Conservation (phyloP, 1,284 basidiomycete species). For the Trichosporon coremiiforme region DNA sequence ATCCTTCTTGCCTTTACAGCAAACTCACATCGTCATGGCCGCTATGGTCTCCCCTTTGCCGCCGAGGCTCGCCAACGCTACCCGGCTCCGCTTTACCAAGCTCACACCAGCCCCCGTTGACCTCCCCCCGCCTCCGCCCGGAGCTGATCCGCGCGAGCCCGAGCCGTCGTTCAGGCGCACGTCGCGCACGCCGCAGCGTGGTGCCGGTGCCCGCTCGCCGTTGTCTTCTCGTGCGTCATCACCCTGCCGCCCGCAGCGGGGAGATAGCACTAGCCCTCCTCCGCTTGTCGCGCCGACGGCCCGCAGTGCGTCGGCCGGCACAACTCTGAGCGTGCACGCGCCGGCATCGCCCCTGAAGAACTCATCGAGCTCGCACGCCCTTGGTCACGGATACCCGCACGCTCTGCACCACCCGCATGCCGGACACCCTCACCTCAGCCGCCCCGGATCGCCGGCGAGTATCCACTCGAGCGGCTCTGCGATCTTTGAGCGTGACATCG, state of each 20-base stretch:
- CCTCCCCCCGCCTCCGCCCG: conserved; percentile 52
- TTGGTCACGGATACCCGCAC: conserved; percentile 23
- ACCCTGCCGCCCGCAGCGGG: conserved; percentile 30
- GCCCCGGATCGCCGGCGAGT: conserved; percentile 48
- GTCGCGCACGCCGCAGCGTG: conserved; percentile 44
- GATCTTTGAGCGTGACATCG: conserved; percentile 57
- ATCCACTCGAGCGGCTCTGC: conserved; percentile 53
- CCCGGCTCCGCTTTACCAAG: neutral
- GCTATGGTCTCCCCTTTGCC: neutral
- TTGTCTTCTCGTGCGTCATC: conserved; percentile 42
- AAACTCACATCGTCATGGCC: neutral
- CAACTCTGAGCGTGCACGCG: conserved; percentile 2
- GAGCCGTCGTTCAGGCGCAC: conserved; percentile 35
- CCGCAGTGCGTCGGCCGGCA: conserved; percentile 18
- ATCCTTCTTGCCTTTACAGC: neutral
- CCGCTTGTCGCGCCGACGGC: conserved; percentile 32
- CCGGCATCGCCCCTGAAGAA: conserved; percentile 4
- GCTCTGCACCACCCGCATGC: conserved; percentile 17
- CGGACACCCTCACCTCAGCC: conserved; percentile 26
- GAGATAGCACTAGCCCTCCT: conserved; percentile 26
- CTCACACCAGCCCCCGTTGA: conserved; percentile 45
- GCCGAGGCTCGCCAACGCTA: neutral
- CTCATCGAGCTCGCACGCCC: neutral
- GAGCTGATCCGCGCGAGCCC: conserved; percentile 53
- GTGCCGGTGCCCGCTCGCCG: conserved; percentile 41